Base-by-base conservation (phyloP, 768 basidiomycete species). In the Naganishia antarctica region DNA sequence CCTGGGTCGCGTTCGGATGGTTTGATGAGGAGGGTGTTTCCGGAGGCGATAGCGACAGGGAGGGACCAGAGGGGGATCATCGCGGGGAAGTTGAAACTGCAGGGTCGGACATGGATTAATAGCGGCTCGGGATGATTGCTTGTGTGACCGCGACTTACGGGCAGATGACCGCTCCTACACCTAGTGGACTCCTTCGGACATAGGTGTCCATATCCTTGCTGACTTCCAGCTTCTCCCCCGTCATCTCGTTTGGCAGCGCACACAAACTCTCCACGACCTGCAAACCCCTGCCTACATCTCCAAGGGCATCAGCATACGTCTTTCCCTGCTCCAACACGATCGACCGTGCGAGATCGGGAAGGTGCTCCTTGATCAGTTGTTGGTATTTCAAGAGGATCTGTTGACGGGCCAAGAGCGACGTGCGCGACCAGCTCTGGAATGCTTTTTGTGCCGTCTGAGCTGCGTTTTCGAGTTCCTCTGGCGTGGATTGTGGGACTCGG, bases 41-140 rank as follows among this genome's bases (percentile, higher is more conserved):
- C 94, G 9, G 66, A 31, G 5, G 61, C 60, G 32, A 67, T 43
- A 28, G 61, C 61, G 46, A 61, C 59, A 11, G 62, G 60, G 69
- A 97, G 92, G 0, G 91, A 87, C 94, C 94, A 98, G 7, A 98
- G 81, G 0, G 93, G 94, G 71, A 97, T 97, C 91, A 94, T 94
- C 16, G 71, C 70, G 1, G 77, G 78, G 67, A 79, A 79, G 69
- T 79, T 80, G 75, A 79, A 80, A 6, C 65, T 67, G 25, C 11
- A 40, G 29, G 21, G 12, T n/a, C 40, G 43, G 8, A n/a, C n/a
- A n/a, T n/a, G n/a, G n/a, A n/a, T n/a, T n/a, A n/a, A n/a, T n/a
- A n/a, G n/a, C n/a, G n/a, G n/a, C n/a, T n/a, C n/a, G n/a, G n/a
- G n/a, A n/a, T n/a, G n/a, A n/a, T n/a, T n/a, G n/a, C 78, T 49